Evolutionary conservation across 2,329 filamentous ascomycete genomes (phyloP).

Genomic region (Trichoderma simmonsii): DNA sequence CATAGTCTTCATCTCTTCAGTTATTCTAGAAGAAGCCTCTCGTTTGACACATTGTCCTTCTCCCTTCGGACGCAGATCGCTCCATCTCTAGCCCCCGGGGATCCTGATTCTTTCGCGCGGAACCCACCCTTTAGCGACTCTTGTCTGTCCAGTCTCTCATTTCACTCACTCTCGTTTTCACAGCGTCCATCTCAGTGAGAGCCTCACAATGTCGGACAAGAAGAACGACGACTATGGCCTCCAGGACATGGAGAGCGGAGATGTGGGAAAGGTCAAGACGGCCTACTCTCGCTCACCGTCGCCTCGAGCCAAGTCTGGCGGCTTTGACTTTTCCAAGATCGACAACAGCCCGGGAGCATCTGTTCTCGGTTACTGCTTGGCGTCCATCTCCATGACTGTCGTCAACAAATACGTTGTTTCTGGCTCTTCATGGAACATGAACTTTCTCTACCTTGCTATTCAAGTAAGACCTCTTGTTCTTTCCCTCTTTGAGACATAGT

Average conservation of each 20-base stretch:
- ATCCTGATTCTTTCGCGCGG: background rate
- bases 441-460: conserved; percentile 88
- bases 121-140: conserved; percentile 11
- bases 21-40: conserved; percentile 17
- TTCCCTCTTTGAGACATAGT: background rate
- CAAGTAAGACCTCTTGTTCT: conserved; percentile 61
- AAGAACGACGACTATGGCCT: conserved; percentile 81
- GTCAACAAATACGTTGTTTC: conserved; percentile 99
- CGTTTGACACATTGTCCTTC: conserved; percentile 8
- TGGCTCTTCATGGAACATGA: conserved; percentile 87
- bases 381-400: conserved; percentile 99
- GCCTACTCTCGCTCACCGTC: conserved; percentile 18
- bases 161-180: background rate
- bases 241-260: conserved; percentile 62
- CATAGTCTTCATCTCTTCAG: conserved; percentile 15
- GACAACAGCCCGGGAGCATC: conserved; percentile 76
- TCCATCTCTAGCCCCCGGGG: background rate
- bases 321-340: conserved; percentile 46
- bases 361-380: conserved; percentile 85
- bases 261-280: conserved; percentile 47
- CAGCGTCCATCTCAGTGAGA: background rate
- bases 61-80: conserved; percentile 5
- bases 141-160: background rate
- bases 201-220: conserved; percentile 69
- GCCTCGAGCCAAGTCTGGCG: conserved; percentile 22